Base-by-base conservation (phyloP, 2,329 filamentous ascomycete genomes). In the Canariomyces notabilis region DNA sequence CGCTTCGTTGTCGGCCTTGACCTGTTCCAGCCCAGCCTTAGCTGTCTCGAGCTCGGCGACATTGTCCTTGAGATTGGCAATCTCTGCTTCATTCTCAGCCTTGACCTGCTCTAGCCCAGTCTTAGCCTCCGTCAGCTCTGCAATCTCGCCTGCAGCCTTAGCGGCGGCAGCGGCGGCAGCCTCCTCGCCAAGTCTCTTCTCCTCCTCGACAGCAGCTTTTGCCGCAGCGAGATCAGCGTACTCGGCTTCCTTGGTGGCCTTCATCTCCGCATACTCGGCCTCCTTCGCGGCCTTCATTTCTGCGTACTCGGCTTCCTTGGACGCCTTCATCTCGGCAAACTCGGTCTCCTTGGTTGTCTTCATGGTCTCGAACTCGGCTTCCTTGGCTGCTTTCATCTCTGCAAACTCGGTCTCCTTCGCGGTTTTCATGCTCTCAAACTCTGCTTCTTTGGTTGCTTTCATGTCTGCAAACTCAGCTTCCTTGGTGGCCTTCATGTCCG, bases 71-170 rank as follows among this genome's bases (percentile, higher is more conserved):
- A 58, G 52, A 12, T n/a, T 20, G 26, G 40, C 49, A n/a, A 58
- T 51, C 20, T 58, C 53, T 26, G 56, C 52, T 26, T 58, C 52
- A 22, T 61, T 53, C 44, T 51, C 51, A 8, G 51, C 37, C 26
- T 55, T 55, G 48, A 55, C 48, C 29, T 54, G 48, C 34, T 58
- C 54, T 1, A 63, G 55, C 3, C 43, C 45, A 1, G 40, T 40
- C 48, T 58, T 57, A 39, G 53, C 53, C 16, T 46, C 36, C 16
- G 49, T 46, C 5, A 51, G 44, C 7, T 40, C 33, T 1, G 49
- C 48, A 21, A 57, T 59, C 42, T 53, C 52, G 9, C 45, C 51
- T 5, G 52, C 54, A 11, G 56, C 55, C 11, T 49, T 31, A 5
- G 49, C 36, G 14, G 55, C 55, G 6, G 57, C 57, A 18, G 51